These are phyloP conservation scores for Coniochaeta sp. DNA, from an alignment of 2,329 filamentous ascomycete species.

Conservation along the genomic window DNA sequence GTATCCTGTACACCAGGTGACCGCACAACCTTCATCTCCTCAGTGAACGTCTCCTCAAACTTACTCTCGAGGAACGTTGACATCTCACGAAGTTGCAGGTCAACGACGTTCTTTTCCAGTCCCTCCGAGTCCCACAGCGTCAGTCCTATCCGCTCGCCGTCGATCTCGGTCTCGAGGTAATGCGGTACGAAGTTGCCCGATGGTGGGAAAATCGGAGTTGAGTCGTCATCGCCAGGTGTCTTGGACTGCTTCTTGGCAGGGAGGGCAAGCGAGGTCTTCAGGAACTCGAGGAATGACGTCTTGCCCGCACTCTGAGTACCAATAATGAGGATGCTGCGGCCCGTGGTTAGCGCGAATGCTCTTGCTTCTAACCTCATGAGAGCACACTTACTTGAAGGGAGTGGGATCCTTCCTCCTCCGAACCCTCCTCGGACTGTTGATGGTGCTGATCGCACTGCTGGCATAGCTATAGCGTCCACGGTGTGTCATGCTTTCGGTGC, in stretches of 20 bases:
- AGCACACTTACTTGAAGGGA: constrained; percentile 81
- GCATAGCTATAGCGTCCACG: constrained; percentile 95
- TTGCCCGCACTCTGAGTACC: constrained; percentile 86
- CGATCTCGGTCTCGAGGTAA: constrained; percentile 91
- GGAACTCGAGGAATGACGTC: constrained; percentile 93
- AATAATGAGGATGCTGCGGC: constrained; percentile 73
- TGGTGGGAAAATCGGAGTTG: constrained; percentile 42
- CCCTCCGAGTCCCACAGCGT: constrained; percentile 97
- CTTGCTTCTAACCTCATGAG: background rate
- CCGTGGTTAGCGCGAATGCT: background rate
- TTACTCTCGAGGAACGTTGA: constrained; percentile 91
- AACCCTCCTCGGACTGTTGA: constrained; percentile 88
- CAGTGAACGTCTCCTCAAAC: constrained; percentile 94
- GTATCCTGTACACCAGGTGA: constrained; percentile 91
- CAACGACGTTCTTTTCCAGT: constrained; percentile 88
- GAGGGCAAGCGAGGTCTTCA: constrained; percentile 77
- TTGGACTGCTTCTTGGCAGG: constrained; percentile 69
- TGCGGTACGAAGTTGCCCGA: constrained; percentile 74
- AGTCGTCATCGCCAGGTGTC: constrained; percentile 48
- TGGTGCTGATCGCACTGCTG: constrained; percentile 80
- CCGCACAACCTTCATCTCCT: constrained; percentile 96
- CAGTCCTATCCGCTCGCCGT: constrained; percentile 82
- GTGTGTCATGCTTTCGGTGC: constrained; percentile 92
- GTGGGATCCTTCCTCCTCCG: constrained; percentile 95
- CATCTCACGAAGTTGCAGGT: constrained; percentile 89